phyloP scores from a whole-genome alignment of 495 filamentous ascomycete species.

The Immersiella caudata region DNA sequence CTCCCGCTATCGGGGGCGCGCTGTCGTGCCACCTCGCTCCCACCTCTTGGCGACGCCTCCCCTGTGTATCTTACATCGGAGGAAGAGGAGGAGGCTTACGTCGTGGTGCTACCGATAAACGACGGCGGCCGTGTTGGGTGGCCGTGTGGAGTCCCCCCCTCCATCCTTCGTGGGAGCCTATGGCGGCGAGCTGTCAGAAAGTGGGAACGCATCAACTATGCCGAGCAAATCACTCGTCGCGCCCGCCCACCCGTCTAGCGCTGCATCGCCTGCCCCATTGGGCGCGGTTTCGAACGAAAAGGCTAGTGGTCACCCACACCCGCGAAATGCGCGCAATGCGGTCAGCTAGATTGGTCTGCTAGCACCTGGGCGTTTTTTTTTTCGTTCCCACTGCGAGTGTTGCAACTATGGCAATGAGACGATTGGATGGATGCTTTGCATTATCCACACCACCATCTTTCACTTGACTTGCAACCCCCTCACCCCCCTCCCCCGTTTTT shows the following conservation, averaged over 20 bases:
- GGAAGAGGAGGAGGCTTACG: too few species aligned
- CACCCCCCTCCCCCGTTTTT: neutral
- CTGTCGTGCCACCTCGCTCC: neutral
- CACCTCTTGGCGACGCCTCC: neutral
- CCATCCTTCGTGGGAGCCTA: too few species aligned
- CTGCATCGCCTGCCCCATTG: neutral
- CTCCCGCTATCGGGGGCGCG: neutral
- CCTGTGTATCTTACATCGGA: too few species aligned
- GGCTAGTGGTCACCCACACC: neutral
- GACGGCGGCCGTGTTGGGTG: too few species aligned
- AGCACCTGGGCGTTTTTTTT: neutral
- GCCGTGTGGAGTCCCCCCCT: neutral
- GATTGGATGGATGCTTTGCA: neutral
- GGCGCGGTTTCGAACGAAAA: neutral
- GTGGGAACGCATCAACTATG: neutral
- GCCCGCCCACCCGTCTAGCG: neutral
- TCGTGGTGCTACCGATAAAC: too few species aligned
- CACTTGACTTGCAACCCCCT: too few species aligned
- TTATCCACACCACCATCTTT: neutral
- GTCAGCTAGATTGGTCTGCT: neutral
- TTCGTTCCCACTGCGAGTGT: neutral
- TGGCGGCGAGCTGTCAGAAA: neutral
- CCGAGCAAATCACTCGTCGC: neutral
- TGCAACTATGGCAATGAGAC: too few species aligned
- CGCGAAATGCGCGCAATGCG: slow-evolving; percentile 23